Percentiles rank a stretch among this genome's conserved stretches.
Evolutionary conservation across 148 eudicot genomes (phyloP).

Genomic region (Camellia lanceoleosa): DNA sequence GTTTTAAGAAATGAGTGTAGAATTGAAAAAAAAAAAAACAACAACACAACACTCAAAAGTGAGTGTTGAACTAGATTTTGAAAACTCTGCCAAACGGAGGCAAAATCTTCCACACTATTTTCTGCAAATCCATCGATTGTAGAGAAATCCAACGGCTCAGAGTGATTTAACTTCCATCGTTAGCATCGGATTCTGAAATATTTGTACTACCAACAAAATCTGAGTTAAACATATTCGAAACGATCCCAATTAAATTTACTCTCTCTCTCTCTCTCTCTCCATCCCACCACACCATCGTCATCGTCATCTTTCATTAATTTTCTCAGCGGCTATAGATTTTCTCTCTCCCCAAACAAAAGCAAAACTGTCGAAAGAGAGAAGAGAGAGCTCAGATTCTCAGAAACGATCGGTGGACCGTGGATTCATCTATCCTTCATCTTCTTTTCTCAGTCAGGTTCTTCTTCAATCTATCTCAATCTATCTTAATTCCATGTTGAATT

Average conservation of each 20-base stretch:
- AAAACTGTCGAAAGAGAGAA: background rate
- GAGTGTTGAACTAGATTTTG: too few species aligned
- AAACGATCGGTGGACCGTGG: conserved; percentile 11
- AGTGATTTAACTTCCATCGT: background rate
- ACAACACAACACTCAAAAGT: too few species aligned
- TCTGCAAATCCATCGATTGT: too few species aligned
- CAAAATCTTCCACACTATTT: background rate
- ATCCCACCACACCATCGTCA: background rate
- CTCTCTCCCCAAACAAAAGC: background rate
- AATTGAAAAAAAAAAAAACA: too few species aligned
- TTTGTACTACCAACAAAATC: background rate
- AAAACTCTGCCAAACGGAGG: too few species aligned
- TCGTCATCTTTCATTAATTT: conserved; percentile 13
- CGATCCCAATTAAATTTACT: background rate
- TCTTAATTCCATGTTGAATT: background rate
- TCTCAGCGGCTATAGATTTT: conserved; percentile 11
- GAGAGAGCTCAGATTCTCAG: background rate
- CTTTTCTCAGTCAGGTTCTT: background rate
- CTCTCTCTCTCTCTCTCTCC: conserved; percentile 2
- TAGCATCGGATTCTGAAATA: background rate
- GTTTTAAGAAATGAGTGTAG: too few species aligned
- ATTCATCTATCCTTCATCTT: conserved; percentile 9
- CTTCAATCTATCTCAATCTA: background rate
- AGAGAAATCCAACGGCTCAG: background rate
- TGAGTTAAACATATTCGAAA: background rate